Conservation (phyloP, 1,284 basidiomycete species). For the Leccinum pachyderme region DNA sequence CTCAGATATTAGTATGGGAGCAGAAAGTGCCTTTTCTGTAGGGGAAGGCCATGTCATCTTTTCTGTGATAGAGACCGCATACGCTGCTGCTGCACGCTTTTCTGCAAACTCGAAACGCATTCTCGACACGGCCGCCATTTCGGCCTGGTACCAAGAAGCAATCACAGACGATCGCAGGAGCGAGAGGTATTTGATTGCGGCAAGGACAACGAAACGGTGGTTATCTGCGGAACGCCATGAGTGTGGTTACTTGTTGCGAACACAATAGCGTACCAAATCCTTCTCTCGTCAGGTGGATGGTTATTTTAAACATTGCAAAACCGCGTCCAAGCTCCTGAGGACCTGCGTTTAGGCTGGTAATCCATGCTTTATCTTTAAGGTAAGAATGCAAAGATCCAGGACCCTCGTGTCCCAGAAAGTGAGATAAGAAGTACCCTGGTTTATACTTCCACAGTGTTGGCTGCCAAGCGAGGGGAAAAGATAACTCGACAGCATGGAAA, state of each 20-base stretch:
- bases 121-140: conserved; percentile 72
- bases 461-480: conserved; percentile 88
- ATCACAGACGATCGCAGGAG: conserved; percentile 75
- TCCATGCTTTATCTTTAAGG: conserved; percentile 92
- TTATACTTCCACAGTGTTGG: conserved; percentile 78
- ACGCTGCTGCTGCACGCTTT: conserved; percentile 77
- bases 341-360: conserved; percentile 76
- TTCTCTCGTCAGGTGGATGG: conserved; percentile 78
- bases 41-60: conserved; percentile 81
- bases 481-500: conserved; percentile 84
- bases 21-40: conserved; percentile 76
- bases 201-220: conserved; percentile 71
- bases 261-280: conserved; percentile 70
- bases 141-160: conserved; percentile 74
- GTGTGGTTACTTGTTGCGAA: conserved; percentile 5
- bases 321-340: conserved; percentile 74
- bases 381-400: conserved; percentile 91
- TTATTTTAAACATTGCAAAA: conserved; percentile 89
- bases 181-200: conserved; percentile 86
- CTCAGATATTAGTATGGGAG: conserved; percentile 71
- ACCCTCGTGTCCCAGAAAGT: conserved; percentile 96
- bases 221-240: conserved; percentile 45
- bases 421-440: conserved; percentile 79
- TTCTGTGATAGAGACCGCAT: conserved; percentile 78
- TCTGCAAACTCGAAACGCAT: conserved; percentile 90